These are phyloP conservation scores for Aegle marmelos DNA, from an alignment of 345 rosid genomes.

Conservation along the genomic window DNA sequence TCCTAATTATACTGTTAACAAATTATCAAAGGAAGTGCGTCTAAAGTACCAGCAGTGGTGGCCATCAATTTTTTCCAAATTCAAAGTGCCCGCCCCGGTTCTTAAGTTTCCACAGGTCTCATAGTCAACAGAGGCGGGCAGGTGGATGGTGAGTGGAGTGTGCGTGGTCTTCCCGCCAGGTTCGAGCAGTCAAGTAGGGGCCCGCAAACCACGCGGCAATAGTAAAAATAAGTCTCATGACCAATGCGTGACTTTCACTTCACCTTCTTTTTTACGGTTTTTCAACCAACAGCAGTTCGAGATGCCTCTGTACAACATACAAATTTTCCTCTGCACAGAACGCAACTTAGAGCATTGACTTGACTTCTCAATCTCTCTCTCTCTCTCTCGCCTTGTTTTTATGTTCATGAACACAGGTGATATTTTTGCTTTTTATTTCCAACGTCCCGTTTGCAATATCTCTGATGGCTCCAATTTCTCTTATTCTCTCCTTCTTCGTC, in stretches of 20 bases:
- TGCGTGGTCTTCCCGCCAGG: background rate
- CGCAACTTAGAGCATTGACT: background rate
- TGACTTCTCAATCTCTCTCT: background rate
- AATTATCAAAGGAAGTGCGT: too few relatives aligned
- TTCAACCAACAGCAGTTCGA: too few relatives aligned
- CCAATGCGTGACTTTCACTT: background rate
- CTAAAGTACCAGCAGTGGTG: too few relatives aligned
- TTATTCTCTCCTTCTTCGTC: conserved; percentile 22
- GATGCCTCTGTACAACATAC: too few relatives aligned
- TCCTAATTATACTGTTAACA: too few relatives aligned
- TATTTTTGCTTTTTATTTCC: background rate
- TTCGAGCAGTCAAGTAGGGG: background rate
- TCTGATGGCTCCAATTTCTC: conserved; percentile 10
- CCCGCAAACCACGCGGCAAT: background rate
- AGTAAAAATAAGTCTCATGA: background rate
- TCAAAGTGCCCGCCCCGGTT: too few relatives aligned
- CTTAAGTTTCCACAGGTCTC: background rate
- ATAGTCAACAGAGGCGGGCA: background rate
- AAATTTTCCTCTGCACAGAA: too few relatives aligned
- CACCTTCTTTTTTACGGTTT: background rate
- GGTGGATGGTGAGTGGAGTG: background rate
- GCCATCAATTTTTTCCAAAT: too few relatives aligned
- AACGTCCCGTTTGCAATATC: background rate
- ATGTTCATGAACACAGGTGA: too few relatives aligned
- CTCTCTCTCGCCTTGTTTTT: too few relatives aligned